Percentiles rank a stretch among this genome's conserved stretches.
Evolutionary conservation across 345 rosid genomes (phyloP).

Genomic region (Gossypium longicalyx): DNA sequence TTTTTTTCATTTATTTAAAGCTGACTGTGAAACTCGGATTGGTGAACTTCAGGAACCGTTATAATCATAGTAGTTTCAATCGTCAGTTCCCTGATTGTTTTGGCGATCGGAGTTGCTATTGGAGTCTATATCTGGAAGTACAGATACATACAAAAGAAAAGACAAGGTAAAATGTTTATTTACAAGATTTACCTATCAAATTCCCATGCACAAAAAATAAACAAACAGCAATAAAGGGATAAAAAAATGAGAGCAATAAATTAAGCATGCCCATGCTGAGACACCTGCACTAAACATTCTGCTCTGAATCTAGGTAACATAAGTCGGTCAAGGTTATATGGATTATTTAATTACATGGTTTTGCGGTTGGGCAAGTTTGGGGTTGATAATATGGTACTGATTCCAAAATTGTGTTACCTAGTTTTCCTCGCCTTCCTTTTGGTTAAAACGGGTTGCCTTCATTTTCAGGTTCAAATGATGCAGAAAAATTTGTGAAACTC

Average conservation of each 20-base stretch:
- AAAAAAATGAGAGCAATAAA: no score
- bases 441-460: background rate
- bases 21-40: background rate
- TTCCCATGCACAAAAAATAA: no score
- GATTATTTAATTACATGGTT: background rate
- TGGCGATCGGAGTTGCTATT: slow-evolving; percentile 48
- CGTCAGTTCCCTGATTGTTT: slow-evolving; percentile 55
- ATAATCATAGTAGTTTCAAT: slow-evolving; percentile 65
- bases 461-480: slow-evolving; percentile 61
- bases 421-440: no score
- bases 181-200: background rate
- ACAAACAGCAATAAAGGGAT: no score
- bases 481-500: slow-evolving; percentile 55
- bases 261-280: no score
- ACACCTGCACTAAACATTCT: no score
- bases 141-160: slow-evolving; percentile 16
- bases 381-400: no score
- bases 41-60: slow-evolving; percentile 45
- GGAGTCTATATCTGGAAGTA: slow-evolving; percentile 48
- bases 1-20: background rate
- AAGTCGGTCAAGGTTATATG: background rate
- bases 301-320: no score
- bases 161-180: slow-evolving; percentile 5
- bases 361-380: background rate
- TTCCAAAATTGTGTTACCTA: no score